phyloP scores from a whole-genome alignment of 139 green algal genomes.

The Picochlorum sp. region DNA sequence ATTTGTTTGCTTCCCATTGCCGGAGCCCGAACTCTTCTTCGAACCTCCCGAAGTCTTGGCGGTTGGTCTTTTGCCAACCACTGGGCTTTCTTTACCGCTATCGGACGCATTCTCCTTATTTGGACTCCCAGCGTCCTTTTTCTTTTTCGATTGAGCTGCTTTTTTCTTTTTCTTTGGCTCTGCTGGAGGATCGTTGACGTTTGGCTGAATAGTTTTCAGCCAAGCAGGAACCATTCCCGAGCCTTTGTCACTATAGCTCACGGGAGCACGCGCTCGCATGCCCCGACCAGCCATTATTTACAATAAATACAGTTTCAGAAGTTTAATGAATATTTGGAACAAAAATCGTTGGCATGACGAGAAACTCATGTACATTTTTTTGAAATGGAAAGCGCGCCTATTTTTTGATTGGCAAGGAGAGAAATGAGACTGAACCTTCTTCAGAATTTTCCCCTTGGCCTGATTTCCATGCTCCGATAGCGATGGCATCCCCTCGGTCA shows the following conservation, averaged over 20 bases:
- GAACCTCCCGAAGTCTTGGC: neutral
- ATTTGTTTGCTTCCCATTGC: constrained; percentile 5
- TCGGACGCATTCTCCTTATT: neutral
- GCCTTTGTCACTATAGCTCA: constrained; percentile 11
- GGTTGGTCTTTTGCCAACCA: neutral
- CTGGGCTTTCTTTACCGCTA: neutral
- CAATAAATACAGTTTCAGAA: neutral
- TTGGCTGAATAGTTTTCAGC: constrained; percentile 8
- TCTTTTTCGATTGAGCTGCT: neutral
- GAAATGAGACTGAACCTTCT: too few relatives aligned
- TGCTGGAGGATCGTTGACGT: neutral
- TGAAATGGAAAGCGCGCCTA: too few relatives aligned
- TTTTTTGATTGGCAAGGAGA: too few relatives aligned
- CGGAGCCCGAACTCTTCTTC: neutral
- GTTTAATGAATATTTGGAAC: neutral
- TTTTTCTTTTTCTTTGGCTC: constrained; percentile 8
- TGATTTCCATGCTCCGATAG: too few relatives aligned
- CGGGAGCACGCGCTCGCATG: constrained; percentile 5
- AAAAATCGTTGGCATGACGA: neutral
- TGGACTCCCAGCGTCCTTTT: neutral
- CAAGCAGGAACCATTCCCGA: constrained; percentile 12
- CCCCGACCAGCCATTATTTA: constrained; percentile 5
- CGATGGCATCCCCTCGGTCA: too few relatives aligned
- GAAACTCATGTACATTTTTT: too few relatives aligned
- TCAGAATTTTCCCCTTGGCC: too few relatives aligned